phyloP scores from a whole-genome alignment of 352 stramenopile genomes.

The Discostella stelligera region DNA sequence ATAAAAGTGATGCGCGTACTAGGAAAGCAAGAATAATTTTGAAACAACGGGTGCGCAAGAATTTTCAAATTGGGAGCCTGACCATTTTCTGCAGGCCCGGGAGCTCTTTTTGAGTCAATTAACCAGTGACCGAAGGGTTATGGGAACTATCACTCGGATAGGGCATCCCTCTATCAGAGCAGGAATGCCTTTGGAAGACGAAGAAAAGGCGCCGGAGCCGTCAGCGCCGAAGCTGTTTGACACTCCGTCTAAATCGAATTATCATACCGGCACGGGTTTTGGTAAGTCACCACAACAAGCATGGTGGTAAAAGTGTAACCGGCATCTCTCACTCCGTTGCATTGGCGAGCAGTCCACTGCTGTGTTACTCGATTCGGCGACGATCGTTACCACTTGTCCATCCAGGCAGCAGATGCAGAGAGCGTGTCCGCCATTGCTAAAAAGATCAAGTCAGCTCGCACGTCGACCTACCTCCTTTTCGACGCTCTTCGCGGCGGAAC shows the following conservation, averaged over 20 bases:
- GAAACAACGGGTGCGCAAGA: background rate
- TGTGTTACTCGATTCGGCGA: slow-evolving; percentile 21
- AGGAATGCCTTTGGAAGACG: background rate
- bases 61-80: background rate
- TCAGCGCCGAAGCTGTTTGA: slow-evolving; percentile 14
- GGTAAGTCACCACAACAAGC: background rate
- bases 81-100: background rate
- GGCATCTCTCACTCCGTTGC: background rate
- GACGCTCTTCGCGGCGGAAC: slow-evolving; percentile 82
- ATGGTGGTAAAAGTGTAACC: background rate
- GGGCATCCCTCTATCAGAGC: slow-evolving; percentile 9
- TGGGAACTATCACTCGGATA: slow-evolving; percentile 13
- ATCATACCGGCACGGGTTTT: slow-evolving; percentile 16
- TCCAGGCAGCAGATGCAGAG: slow-evolving; percentile 17
- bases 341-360: slow-evolving; percentile 10
- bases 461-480: slow-evolving; percentile 84
- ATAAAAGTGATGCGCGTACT: no score
- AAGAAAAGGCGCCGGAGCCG: background rate
- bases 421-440: slow-evolving; percentile 21
- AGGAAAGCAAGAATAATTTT: background rate
- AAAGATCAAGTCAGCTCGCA: slow-evolving; percentile 47
- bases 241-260: slow-evolving; percentile 18
- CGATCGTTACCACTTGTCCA: slow-evolving; percentile 20
- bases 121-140: background rate
- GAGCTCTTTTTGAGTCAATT: background rate